Evolutionary conservation across 305 asterid species (phyloP).

Genomic region (Andrographis paniculata): DNA sequence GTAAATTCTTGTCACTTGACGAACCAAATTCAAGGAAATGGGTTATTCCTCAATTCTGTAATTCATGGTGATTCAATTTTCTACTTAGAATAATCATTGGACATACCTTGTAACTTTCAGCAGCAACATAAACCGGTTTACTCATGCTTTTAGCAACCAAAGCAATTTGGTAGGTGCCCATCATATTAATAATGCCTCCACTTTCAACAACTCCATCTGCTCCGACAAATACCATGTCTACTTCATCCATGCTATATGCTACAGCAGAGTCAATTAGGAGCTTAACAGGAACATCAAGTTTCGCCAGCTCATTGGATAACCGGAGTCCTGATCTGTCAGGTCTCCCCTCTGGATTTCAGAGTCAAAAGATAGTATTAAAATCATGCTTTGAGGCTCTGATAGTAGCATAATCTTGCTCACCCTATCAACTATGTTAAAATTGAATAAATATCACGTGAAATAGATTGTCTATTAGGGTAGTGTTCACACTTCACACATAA

Average conservation of each 20-base stretch:
- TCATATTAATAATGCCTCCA: conserved; percentile 92
- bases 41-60: neutral
- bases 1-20: neutral
- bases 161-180: conserved; percentile 95
- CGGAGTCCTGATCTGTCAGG: conserved; percentile 83
- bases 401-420: neutral
- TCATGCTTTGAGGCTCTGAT: neutral
- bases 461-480: too few relatives aligned
- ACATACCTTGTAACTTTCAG: conserved; percentile 82
- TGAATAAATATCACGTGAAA: neutral
- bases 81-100: neutral
- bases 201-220: conserved; percentile 94
- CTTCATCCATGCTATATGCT: conserved; percentile 90
- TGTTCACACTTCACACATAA: neutral
- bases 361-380: neutral
- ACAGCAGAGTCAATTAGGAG: conserved; percentile 89
- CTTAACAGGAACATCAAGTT: conserved; percentile 85
- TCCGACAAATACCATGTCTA: conserved; percentile 91
- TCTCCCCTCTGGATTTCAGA: conserved; percentile 70
- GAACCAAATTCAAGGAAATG: neutral
- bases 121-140: conserved; percentile 88
- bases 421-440: neutral
- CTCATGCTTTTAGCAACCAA: conserved; percentile 91
- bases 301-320: conserved; percentile 72
- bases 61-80: neutral